These are phyloP conservation scores for Boletellus deceptivus DNA, from an alignment of 1,284 basidiomycete species.

Conservation along the genomic window DNA sequence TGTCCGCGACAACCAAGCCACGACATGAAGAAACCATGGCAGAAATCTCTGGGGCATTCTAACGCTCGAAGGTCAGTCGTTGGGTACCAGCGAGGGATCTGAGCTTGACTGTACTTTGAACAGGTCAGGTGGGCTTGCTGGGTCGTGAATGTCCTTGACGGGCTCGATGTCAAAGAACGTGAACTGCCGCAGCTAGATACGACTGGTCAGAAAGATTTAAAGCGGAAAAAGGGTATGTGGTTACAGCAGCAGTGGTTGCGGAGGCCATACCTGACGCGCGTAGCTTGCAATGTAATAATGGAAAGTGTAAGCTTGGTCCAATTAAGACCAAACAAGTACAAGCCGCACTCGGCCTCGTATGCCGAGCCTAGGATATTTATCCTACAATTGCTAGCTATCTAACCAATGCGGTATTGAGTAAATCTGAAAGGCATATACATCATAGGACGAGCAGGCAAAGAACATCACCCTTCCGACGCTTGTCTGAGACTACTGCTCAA, in stretches of 20 bases:
- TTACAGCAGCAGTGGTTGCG: conserved; percentile 16
- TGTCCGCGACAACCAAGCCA: conserved; percentile 74
- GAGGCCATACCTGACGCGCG: background rate
- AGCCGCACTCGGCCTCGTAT: no score
- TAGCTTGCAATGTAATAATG: no score
- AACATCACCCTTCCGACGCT: no score
- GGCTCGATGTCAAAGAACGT: conserved; percentile 74
- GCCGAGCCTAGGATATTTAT: no score
- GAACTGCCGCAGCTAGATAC: conserved; percentile 76
- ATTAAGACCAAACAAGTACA: no score
- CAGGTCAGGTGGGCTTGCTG: conserved; percentile 69
- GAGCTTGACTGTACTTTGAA: conserved; percentile 56
- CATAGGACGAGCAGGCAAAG: no score
- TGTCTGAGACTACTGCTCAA: no score
- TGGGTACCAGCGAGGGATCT: background rate
- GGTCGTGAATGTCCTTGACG: conserved; percentile 80
- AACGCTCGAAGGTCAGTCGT: conserved; percentile 3
- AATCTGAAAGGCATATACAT: no score
- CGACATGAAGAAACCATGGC: conserved; percentile 58
- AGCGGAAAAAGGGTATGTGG: background rate
- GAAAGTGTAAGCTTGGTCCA: no score
- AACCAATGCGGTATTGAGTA: no score
- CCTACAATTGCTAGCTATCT: no score
- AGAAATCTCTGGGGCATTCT: conserved; percentile 74
- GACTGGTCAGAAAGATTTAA: conserved; percentile 9